Evolutionary conservation across 202 grass and related monocot species (phyloP).

Genomic region (Digitaria exilis): DNA sequence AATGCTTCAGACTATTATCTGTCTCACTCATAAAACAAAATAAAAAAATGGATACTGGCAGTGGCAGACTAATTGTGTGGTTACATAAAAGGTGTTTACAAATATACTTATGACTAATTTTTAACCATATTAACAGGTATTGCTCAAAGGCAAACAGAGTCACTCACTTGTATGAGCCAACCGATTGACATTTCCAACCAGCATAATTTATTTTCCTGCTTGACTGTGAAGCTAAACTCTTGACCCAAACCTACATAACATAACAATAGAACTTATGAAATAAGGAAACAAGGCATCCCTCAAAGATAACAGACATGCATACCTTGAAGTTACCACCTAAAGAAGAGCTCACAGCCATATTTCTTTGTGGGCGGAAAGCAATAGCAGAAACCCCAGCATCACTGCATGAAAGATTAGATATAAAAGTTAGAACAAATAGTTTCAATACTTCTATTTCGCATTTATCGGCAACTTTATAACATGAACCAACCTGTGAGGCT

Average conservation of each 20-base stretch:
- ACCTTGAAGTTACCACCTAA: conserved; percentile 95
- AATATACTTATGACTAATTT: conserved; percentile 13
- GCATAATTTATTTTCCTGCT: conserved; percentile 50
- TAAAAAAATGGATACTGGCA: neutral
- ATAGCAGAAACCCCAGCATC: conserved; percentile 76
- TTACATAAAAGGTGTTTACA: neutral
- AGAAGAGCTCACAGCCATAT: conserved; percentile 81
- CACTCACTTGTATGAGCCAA: conserved; percentile 93
- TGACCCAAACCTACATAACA: conserved; percentile 70
- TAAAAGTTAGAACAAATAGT: conserved; percentile 23
- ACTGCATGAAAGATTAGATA: conserved; percentile 54
- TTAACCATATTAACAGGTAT: neutral
- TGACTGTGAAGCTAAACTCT: conserved; percentile 43
- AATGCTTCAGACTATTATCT: conserved; percentile 7
- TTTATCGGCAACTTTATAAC: conserved; percentile 23
- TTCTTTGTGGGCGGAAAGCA: conserved; percentile 72
- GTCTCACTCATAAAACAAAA: conserved; percentile 7
- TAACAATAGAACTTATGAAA: conserved; percentile 33
- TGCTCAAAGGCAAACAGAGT: conserved; percentile 33
- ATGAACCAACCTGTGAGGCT: conserved; percentile 78
- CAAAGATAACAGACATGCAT: conserved; percentile 31
- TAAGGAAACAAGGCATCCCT: conserved; percentile 27
- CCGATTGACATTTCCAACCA: conserved; percentile 98
- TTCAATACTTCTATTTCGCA: neutral
- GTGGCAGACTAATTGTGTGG: neutral